Base-by-base conservation (phyloP, 2,329 filamentous ascomycete species). In the Lachnum nothofagi region DNA sequence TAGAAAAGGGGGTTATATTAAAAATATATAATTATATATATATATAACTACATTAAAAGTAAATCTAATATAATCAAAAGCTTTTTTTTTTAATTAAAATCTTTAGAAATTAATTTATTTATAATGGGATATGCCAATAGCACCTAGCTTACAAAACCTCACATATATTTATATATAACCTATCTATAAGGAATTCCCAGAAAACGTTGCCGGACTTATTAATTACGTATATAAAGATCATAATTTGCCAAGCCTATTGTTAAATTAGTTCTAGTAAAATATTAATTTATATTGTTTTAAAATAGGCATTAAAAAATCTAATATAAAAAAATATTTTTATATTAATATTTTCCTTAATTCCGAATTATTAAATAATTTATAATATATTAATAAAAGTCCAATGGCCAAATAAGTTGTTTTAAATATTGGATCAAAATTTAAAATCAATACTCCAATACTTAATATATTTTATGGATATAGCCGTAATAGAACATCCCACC, bases 391-490 rank as follows among this genome's bases (percentile, higher is more conserved):
- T 39, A 57, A 45, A 44, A 27, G 35, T 33, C 53, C 55, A 37
- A 56, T 62, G 41, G 38, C 50, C 17, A 57, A 46, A 29, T 34
- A 47, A 24, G 27, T 34, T 44, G 49, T 59, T 23, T 52, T 49
- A 17, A 33, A 54, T 48, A 9, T 52, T 9, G 54, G 42, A 49
- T 53, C 54, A 8, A 54, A 46, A 33, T 40, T 58, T 17, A 57
- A 52, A 42, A 46, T 62, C 29, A 58, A 54, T 46, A 56, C 39
- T 22, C 54, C 56, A 5, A 47, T 57, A 12, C 59, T 56, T 42
- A 53, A 62, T 51, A 50, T 60, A 31, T 48, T 62, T 25, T 60
- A 57, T 42, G 51, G 56, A 38, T 61, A 62, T 43, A 49, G 46
- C 43, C 8, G 44, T 4, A 14, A 44, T 39, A 27, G 27, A 38